Evolutionary conservation across 1,284 basidiomycete species (phyloP), one percentile per base, ranked within the genome.

Genomic region (Naganishia sp.): DNA sequence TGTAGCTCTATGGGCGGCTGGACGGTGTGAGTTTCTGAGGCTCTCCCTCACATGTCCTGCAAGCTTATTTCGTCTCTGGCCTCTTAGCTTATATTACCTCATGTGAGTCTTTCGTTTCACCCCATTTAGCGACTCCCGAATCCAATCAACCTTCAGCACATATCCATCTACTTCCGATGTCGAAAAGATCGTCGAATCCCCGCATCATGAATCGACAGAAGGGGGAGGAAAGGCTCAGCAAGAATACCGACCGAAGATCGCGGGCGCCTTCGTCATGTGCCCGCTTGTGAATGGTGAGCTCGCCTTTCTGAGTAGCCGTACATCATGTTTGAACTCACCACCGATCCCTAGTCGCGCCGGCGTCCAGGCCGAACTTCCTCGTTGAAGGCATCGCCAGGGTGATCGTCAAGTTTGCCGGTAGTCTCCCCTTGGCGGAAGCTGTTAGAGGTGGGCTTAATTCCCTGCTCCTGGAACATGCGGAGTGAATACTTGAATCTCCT

Each of bases 281-380:
- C 82, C 75, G 67, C 80, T 75, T 80, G 82, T 83, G 55, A 81
- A 76, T 71, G 77, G 76, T 83, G 72, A 60, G 77, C 49, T 72
- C 65, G 72, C 46, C 65, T 52, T 28, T n/a, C 2, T 25, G 18
- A 2, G 3, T 18, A n/a, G 25, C 25, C 21, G 31, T 28, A 11
- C 7, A 10, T 11, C 16, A 39, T 46, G 16, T 50, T 48, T 18
- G 36, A 44, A 28, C 28, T 46, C 33, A 50, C 49, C 39, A 15
- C 25, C 52, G 16, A 5, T 11, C 15, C 0, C 13, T 63, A 78
- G 78, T 75, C 21, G 74, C 77, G 3, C 72, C 75, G n/a, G 70
- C 77, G 53, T 80, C 82, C 3, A 73, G 81, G 15, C 83, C 83
- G 1, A 71, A 72, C 23, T 70, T 68, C 5, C 49, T 79, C 4